Evolutionary conservation across 164 flowering plant genomes (phyloP), one percentile per base, ranked within the genome.

Genomic region (Stephania cephalantha): DNA sequence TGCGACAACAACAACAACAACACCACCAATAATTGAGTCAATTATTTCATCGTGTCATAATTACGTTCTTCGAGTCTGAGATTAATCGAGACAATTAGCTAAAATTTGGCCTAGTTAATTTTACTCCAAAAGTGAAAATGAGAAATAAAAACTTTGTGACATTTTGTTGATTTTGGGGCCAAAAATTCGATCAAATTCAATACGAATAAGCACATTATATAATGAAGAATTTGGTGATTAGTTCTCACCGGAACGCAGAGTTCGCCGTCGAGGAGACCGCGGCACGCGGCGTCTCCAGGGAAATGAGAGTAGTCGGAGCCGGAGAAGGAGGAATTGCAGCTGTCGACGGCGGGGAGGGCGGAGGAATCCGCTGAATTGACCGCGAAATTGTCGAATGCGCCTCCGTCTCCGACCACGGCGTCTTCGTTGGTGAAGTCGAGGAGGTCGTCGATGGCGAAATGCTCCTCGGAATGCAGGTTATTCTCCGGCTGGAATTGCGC

Each of bases 391-490:
- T 73, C 83, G 68, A 76, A 76, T 6, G 74, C 72, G 0, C 48
- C 20, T 18, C 66, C 83, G 13, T 71, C 84, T 3, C 73, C 75
- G 30, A 78, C 61, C n/a, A 66, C 73, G 3, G 22, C 78, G 11
- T 90, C 96, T 46, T 88, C 93, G 76, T 87, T 89, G 20, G 97
- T 86, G 82, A 92, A 90, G 81, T 94, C 97, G n/a, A 91, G 84
- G 30, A 92, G 90, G 75, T 92, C 98, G 7, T 94, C 98, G 1
- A 94, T 84, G 20, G 82, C 48, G 82, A 94, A 94, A 78, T 86
- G 85, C 65, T 90, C 94, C 5, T 81, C 83, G 10, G 83, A 46
- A 18, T 73, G 78, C 25, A 81, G 79, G 42, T 35, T 35, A 68
- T 81, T 86, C 64, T 91, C 88, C 8, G 85, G 78, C 7, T 82